These are phyloP conservation scores for Cadophora luteo-olivacea DNA, from an alignment of 2,329 filamentous ascomycete species.

Conservation along the genomic window DNA sequence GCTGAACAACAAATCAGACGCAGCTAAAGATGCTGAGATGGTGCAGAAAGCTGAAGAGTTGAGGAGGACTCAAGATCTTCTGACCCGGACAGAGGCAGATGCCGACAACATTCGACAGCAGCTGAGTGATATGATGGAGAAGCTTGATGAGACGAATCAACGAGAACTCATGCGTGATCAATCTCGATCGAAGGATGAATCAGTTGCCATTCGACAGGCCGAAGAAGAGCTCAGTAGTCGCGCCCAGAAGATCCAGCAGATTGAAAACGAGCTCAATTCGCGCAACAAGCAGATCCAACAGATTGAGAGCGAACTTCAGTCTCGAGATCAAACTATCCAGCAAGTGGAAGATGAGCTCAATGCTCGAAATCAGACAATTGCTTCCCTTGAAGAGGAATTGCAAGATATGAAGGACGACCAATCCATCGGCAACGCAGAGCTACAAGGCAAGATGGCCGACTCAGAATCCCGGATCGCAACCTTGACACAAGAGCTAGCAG, in stretches of 20 bases:
- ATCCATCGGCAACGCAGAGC: constrained; percentile 39
- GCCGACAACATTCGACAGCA: constrained; percentile 42
- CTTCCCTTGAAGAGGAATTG: constrained; percentile 43
- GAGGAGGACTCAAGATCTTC: constrained; percentile 49
- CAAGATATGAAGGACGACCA: constrained; percentile 42
- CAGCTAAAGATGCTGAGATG: constrained; percentile 70
- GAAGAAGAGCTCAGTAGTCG: constrained; percentile 40
- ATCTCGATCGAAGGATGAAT: constrained; percentile 35
- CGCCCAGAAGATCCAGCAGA: constrained; percentile 40
- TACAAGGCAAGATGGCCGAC: constrained; percentile 39
- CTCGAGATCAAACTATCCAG: constrained; percentile 42
- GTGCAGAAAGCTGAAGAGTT: constrained; percentile 63
- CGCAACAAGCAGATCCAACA: constrained; percentile 42
- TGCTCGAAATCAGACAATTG: constrained; percentile 41
- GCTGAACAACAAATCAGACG: constrained; percentile 85
- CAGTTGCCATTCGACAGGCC: constrained; percentile 31
- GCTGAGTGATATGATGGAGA: constrained; percentile 44
- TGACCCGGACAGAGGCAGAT: constrained; percentile 45
- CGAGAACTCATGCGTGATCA: constrained; percentile 36
- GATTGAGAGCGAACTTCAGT: constrained; percentile 43
- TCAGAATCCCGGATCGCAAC: constrained; percentile 39
- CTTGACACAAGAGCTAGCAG: constrained; percentile 38
- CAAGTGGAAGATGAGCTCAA: constrained; percentile 43
- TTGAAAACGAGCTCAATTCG: constrained; percentile 43
- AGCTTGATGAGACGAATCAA: constrained; percentile 43